Evolutionary conservation across 495 filamentous ascomycete species (phyloP), one percentile per base, ranked within the genome.

Genomic region (Melanomma pulvis-pyrius): DNA sequence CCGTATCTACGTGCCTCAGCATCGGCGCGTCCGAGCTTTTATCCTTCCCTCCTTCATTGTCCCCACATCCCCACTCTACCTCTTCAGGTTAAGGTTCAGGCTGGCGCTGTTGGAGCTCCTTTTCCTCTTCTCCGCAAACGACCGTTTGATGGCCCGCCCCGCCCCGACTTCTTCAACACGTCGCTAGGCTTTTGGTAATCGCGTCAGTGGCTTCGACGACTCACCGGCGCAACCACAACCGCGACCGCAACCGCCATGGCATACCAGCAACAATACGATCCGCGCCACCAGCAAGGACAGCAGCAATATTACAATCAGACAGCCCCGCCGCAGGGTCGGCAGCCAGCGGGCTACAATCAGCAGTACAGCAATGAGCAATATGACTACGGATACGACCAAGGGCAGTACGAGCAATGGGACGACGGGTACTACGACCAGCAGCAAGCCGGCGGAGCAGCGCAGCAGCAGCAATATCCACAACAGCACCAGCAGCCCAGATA

Each of bases 381-480:
- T 59, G 82, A 61, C 15, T 53, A 65, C 24, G 84, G 81, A 25
- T 82, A 84, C 60, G 83, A 80, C 19, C 78, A 80, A 56, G 62
- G 62, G 25, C 62, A 69, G 57, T 66, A 67, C 29, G 63, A 51
- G 72, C 21, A 77, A 78, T 55, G 76, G 77, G 48, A 83, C 73
- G 81, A 82, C 36, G 79, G 84, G 64, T 81, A 82, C 44, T 77
- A 78, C 34, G 79, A 81, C 28, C 78, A 78, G 47, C 79, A 82
- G 28, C 82, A 83, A 15, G 79, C 79, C 15, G 49, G 24, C 5
- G 64, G 59, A 24, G 63, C 55, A 53, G 64, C 51, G 1, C 50
- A 62, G 52, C 64, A 54, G 30, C 53, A 59, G n/a, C 39, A 44
- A 15, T 12, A 34, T 19, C 59, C 34, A 53, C 81, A 84, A 68